These are phyloP conservation scores for Cyclospora cayetanensis DNA, from an alignment of 169 alveolate genomes.

Conservation along the genomic window DNA sequence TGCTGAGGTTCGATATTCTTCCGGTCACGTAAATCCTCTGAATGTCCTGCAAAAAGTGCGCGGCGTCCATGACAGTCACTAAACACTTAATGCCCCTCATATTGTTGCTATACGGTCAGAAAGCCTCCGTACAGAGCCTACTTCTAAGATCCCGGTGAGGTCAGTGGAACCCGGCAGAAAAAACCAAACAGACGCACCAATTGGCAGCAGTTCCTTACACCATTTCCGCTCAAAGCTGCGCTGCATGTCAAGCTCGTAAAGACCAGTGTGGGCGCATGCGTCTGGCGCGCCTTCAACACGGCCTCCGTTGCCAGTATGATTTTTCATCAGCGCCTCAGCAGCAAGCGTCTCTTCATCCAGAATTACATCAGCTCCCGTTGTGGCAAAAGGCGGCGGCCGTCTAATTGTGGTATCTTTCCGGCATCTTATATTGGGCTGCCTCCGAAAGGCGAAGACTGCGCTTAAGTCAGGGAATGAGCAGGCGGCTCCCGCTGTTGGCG, in stretches of 20 bases:
- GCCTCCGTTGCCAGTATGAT: background rate
- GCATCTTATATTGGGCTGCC: background rate
- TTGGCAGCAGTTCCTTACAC: constrained; percentile 38
- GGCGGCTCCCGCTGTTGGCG: background rate
- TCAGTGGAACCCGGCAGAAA: background rate
- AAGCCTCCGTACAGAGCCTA: too few relatives aligned
- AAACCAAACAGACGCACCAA: constrained; percentile 6
- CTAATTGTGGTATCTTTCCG: background rate
- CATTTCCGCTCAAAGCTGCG: constrained; percentile 43
- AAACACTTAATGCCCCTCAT: too few relatives aligned
- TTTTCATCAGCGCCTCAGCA: constrained; percentile 1
- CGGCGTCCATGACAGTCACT: too few relatives aligned
- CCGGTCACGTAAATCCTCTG: too few relatives aligned
- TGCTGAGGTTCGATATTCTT: too few relatives aligned
- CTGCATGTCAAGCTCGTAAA: constrained; percentile 49
- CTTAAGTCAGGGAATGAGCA: constrained; percentile 15
- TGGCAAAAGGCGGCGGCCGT: background rate
- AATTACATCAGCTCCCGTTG: background rate
- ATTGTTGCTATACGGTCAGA: too few relatives aligned
- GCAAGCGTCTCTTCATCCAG: constrained; percentile 52
- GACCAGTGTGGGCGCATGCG: background rate
- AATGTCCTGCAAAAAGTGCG: too few relatives aligned
- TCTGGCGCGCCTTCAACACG: constrained; percentile 11
- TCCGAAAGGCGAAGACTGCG: background rate
- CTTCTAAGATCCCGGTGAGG: too few relatives aligned